Evolutionary conservation across 495 filamentous ascomycete genomes (phyloP).

Genomic region (Podospora australis): DNA sequence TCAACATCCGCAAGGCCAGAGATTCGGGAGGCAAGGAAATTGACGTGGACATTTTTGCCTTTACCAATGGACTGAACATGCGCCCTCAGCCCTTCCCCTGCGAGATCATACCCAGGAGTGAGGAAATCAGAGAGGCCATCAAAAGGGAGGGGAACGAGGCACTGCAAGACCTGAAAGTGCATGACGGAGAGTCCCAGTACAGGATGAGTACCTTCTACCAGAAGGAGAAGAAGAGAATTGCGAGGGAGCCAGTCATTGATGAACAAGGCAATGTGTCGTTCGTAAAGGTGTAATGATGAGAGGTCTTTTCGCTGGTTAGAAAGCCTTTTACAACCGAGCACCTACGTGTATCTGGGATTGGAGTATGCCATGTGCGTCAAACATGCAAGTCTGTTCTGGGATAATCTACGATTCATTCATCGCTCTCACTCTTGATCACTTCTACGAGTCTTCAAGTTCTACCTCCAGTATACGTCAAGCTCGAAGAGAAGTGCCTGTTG

Average conservation of each 20-base stretch:
- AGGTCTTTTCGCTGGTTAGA: too few relatives aligned
- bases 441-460: too few relatives aligned
- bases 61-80: constrained; percentile 51
- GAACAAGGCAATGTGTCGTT: constrained; percentile 24
- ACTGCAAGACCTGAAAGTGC: constrained; percentile 43
- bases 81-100: constrained; percentile 49
- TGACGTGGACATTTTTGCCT: constrained; percentile 47
- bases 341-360: too few relatives aligned
- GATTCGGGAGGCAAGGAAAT: constrained; percentile 45
- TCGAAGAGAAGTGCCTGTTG: too few relatives aligned
- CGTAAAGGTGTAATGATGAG: too few relatives aligned
- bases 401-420: too few relatives aligned
- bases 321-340: too few relatives aligned
- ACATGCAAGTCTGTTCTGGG: too few relatives aligned
- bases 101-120: constrained; percentile 41
- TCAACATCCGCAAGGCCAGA: constrained; percentile 43
- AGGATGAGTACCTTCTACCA: constrained; percentile 49
- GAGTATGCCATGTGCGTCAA: too few relatives aligned
- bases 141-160: constrained; percentile 51
- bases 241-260: constrained; percentile 25
- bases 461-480: too few relatives aligned
- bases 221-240: constrained; percentile 25
- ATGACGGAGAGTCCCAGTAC: constrained; percentile 55
- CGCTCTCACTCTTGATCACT: too few relatives aligned
- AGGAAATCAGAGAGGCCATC: constrained; percentile 46